Conservation (phyloP, 2,329 filamentous ascomycete species). For the Fusarium sp. region DNA sequence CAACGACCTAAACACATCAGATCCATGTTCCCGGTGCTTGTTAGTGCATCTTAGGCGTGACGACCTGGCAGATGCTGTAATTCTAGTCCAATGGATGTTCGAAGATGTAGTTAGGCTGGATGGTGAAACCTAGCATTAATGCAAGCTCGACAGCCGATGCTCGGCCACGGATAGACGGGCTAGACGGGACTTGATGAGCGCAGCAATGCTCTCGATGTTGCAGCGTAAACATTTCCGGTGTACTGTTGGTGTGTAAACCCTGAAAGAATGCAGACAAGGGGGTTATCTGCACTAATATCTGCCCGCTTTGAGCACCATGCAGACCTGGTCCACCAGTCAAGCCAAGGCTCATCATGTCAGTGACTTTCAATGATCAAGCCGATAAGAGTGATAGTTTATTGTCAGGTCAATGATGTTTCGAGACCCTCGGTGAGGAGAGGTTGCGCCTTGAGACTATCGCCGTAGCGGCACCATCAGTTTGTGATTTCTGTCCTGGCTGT, state of each 20-base stretch:
- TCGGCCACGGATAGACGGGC: conserved; percentile 20
- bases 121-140: conserved; percentile 35
- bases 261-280: conserved; percentile 44
- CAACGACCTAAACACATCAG: conserved; percentile 17
- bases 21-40: conserved; percentile 33
- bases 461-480: neutral
- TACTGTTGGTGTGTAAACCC: conserved; percentile 44
- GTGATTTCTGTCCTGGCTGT: too few species aligned
- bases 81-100: conserved; percentile 16
- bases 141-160: conserved; percentile 16
- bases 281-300: conserved; percentile 40
- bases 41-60: conserved; percentile 6
- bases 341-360: conserved; percentile 10
- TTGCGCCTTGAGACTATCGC: neutral
- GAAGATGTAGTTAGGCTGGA: conserved; percentile 4
- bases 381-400: too few species aligned
- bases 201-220: neutral
- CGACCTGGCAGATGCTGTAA: conserved; percentile 3
- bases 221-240: neutral
- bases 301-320: conserved; percentile 46
- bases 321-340: conserved; percentile 39
- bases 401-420: too few species aligned
- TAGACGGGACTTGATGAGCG: conserved; percentile 20
- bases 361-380: too few species aligned
- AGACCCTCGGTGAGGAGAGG: neutral